Evolutionary conservation across 2,329 filamentous ascomycete species (phyloP), one percentile per base, ranked within the genome.

Genomic region (Chaetomiaceae sp.): DNA sequence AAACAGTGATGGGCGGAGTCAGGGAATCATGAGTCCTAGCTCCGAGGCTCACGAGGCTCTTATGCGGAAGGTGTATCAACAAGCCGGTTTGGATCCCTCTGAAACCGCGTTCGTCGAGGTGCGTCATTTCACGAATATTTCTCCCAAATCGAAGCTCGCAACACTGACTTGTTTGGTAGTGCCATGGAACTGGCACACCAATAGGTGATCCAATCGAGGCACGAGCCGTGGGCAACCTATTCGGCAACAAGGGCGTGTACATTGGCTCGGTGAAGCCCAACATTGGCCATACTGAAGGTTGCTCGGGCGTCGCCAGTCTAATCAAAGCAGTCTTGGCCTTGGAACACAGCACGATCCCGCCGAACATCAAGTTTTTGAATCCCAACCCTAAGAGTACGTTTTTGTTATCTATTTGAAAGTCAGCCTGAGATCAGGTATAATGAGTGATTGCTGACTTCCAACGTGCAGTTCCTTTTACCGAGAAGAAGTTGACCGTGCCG

Each of bases 151-250:
- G n/a, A n/a, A n/a, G n/a, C n/a, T n/a, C n/a, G n/a, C 18, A 11
- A 10, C 23, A 14, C 18, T 29, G 23, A 34, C 14, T 37, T 21
- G 29, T 32, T 3, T 3, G 7, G 5, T 38, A 44, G 59, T 65
- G 66, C 4, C 74, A 79, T 53, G 75, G 74, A 5, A 77, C 75
- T 0, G 75, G 74, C 2, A 78, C 75, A 2, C 60, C 66, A 21
- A 69, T 70, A 3, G 76, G 76, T 2, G 76, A 78, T 54, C 72
- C 73, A 0, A 67, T 70, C 14, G 75, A 78, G 58, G 70, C 71
- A 0, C 58, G 58, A 1, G 75, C 73, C 13, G 68, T 77, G 16
- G 58, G 65, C 7, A 56, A 58, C 4, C 65, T 66, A 9, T 64
- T 73, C 20, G 64, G 65, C 13, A 53, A 59, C 2, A 58, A 66